Base-by-base conservation (phyloP, 495 filamentous ascomycete species). In the Aspergillus affinis region DNA sequence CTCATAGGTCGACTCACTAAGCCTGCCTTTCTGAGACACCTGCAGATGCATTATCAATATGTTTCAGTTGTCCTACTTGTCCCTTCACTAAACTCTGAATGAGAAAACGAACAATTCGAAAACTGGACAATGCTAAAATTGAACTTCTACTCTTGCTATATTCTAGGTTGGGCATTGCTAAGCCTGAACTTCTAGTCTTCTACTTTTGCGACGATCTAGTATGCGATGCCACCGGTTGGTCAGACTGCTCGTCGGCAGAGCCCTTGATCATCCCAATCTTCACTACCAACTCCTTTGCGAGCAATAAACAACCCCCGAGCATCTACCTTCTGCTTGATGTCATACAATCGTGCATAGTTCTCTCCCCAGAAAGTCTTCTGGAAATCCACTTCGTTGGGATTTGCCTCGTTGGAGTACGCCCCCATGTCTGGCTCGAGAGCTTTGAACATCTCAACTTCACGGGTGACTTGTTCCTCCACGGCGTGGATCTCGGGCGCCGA, bases 341-440 rank as follows among this genome's bases (percentile, higher is more conserved):
- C 27, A 20, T 69, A 64, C 17, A 81, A 59, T 4, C 51, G 59
- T 12, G 48, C 60, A 52, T 81, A 80, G 49, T 80, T 79, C 15
- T 60, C 57, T 3, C 78, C 78, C 68, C 72, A 81, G 64, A 74
- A 80, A 4, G 68, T 69, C 19, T 71, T 47, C 48, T 72, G 76
- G 65, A 74, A 79, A 7, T 66, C 65, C 13, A 57, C 54, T 36
- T 76, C 74, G 41, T 73, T 70, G 5, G 67, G 51, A 48, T 78
- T 72, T 0, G 67, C 75, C 62, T 80, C 76, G 51, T 80, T 81
- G 48, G 68, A 41, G 57, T 80, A 80, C 5, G 74, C 62, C 12
- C 76, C 76, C 55, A 20, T 27, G 41, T 26, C 45, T 9, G 46
- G 58, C 54, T 48, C 46, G n/a, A 48, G n/a, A 7, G 47, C 7